Percentiles rank a stretch among this genome's conserved stretches.
Evolutionary conservation across 1,284 basidiomycete genomes (phyloP).

Genomic region (Ceratobasidium sp.): DNA sequence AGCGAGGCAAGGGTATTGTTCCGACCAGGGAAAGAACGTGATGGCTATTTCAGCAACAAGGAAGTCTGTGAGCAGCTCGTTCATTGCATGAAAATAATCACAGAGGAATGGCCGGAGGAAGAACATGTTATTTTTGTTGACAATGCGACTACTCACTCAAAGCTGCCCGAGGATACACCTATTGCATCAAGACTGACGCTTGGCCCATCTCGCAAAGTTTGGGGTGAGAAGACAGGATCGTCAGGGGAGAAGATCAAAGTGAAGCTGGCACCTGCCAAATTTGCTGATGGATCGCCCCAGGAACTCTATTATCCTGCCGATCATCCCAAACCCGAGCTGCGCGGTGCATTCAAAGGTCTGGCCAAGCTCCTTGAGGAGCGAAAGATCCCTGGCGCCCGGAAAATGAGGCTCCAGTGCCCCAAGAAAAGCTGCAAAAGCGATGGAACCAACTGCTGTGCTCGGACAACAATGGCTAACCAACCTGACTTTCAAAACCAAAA

Average conservation of each 20-base stretch:
- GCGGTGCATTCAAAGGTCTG: constrained; percentile 60
- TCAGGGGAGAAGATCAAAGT: constrained; percentile 53
- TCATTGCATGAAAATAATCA: constrained; percentile 58
- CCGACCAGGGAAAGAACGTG: constrained; percentile 64
- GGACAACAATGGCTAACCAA: constrained; percentile 33
- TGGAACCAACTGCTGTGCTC: constrained; percentile 43
- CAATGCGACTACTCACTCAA: constrained; percentile 61
- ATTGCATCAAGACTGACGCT: constrained; percentile 58
- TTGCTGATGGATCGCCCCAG: constrained; percentile 52
- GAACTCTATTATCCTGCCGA: constrained; percentile 56
- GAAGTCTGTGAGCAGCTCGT: constrained; percentile 56
- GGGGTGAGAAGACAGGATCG: not conserved
- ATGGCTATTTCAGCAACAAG: constrained; percentile 61
- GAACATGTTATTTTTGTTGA: constrained; percentile 59
- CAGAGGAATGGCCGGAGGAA: constrained; percentile 54
- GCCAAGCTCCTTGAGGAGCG: constrained; percentile 55
- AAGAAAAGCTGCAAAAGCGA: constrained; percentile 22
- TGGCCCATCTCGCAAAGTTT: constrained; percentile 12
- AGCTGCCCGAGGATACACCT: constrained; percentile 56
- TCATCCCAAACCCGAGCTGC: constrained; percentile 53
- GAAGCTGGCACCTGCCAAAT: constrained; percentile 19
- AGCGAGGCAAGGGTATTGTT: constrained; percentile 55
- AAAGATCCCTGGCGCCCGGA: constrained; percentile 45
- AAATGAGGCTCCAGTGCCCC: constrained; percentile 47
- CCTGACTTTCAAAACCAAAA: constrained; percentile 44